Base-by-base conservation (phyloP, 116 monocot species). In the Trichopus zeylanicus region DNA sequence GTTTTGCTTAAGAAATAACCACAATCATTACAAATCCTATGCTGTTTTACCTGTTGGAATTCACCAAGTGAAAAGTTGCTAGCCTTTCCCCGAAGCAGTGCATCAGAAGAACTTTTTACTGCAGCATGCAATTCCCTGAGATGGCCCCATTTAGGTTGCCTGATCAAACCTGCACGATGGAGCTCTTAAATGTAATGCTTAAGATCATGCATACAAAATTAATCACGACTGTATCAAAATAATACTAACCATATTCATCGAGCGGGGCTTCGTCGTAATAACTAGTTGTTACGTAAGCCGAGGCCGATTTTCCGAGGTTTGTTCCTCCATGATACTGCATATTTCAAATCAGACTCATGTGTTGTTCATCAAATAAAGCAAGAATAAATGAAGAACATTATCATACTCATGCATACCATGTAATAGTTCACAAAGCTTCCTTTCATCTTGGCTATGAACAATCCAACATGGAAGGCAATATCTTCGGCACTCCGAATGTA, bases 261-360 rank as follows among this genome's bases (percentile, higher is more conserved):
- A 95, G 64, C 29, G 95, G 95, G 57, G 90, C 90, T 62, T 84
- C 33, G 59, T 95, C 86, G 35, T 90, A 83, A 53, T 95, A 95
- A 55, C 76, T 73, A 49, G 95, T 81, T 37, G 67, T 84, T 16
- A 83, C 72, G 61, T 65, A 90, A 46, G 89, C 59, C 57, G 86
- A 81, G 18, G 84, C 75, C 46, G 74, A 72, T 35, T 65, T 71
- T 31, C 84, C 95, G 60, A 95, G 83, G 48, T 95, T 95, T 31
- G 95, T 90, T 51, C 95, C 95, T 48, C 95, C 95, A 69, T 95
- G 95, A 67, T 95, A 24, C 51, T 51, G 51, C 21, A 21, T 7
- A 6, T 21, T 51, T 51, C 51, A 42, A 42, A 16, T 3, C 13
- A 42, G 3, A 42, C 6, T 5, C 7, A 42, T 42, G 42, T n/a